Conservation (phyloP, 495 filamentous ascomycete genomes). For the Penicillium angulare region DNA sequence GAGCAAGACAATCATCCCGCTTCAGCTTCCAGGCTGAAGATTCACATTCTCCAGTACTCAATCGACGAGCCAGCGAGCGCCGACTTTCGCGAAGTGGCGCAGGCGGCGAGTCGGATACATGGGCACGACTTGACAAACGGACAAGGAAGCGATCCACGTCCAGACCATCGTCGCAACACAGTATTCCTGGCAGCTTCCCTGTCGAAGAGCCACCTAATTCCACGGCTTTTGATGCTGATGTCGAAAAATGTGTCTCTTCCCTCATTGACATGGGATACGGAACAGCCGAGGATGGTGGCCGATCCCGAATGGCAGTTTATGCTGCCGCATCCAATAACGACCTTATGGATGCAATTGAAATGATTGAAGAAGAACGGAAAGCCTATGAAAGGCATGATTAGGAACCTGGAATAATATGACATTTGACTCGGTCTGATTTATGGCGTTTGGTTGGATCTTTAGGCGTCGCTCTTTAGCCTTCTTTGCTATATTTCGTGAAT, state of each 20-base stretch:
- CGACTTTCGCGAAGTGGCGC: slow-evolving; percentile 8
- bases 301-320: slow-evolving; percentile 48
- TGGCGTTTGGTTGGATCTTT: no score
- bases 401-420: no score
- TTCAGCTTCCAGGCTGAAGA: neutral
- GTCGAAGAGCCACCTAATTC: slow-evolving; percentile 19
- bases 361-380: slow-evolving; percentile 56
- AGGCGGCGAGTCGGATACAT: slow-evolving; percentile 9
- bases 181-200: slow-evolving; percentile 30
- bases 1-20: neutral
- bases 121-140: slow-evolving; percentile 21
- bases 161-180: slow-evolving; percentile 12
- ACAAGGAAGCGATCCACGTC: slow-evolving; percentile 19
- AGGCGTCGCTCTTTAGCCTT: no score
- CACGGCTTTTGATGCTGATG: neutral
- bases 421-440: no score
- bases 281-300: slow-evolving; percentile 39
- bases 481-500: no score
- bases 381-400: slow-evolving; percentile 37
- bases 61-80: slow-evolving; percentile 26
- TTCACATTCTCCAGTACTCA: slow-evolving; percentile 1
- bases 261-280: slow-evolving; percentile 51
- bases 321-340: slow-evolving; percentile 49
- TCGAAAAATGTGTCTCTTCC: slow-evolving; percentile 42
- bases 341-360: slow-evolving; percentile 51